A percentile compares a stretch with the other conserved stretches of the same genome.
phyloP scores from a whole-genome alignment of 768 basidiomycete species.

The Macrolepiota fuliginosa region DNA sequence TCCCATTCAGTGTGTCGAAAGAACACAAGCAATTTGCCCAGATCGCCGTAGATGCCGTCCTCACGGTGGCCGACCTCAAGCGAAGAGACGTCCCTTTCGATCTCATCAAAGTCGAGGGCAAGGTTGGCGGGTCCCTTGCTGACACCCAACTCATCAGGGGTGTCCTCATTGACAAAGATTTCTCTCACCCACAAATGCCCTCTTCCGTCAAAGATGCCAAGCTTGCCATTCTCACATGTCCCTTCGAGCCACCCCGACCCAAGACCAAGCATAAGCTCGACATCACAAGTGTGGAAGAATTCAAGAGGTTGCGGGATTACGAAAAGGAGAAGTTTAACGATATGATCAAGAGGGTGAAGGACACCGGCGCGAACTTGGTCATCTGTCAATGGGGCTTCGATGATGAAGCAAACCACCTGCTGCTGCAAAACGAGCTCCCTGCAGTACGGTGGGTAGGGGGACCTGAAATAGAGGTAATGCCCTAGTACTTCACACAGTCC shows the following conservation, averaged over 20 bases:
- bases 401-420: constrained; percentile 96
- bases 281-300: constrained; percentile 95
- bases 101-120: constrained; percentile 98
- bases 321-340: constrained; percentile 95
- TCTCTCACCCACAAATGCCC: constrained; percentile 99
- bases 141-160: constrained; percentile 96
- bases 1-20: constrained; percentile 80
- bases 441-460: constrained; percentile 99
- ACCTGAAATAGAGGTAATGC: constrained; percentile 90
- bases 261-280: constrained; percentile 99
- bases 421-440: constrained; percentile 97
- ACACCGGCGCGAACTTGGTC: constrained; percentile 96
- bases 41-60: constrained; percentile 96
- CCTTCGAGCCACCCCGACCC: constrained; percentile 97
- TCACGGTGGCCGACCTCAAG: constrained; percentile 92
- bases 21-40: constrained; percentile 93
- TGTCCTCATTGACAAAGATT: constrained; percentile 99
- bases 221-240: constrained; percentile 96
- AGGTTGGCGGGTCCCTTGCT: constrained; percentile 95
- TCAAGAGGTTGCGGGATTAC: constrained; percentile 90
- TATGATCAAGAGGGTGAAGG: constrained; percentile 96
- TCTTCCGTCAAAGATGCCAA: constrained; percentile 82
- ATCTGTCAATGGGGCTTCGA: constrained; percentile 99
- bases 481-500: neutral
- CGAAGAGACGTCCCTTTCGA: constrained; percentile 96